A percentile compares a stretch with the other conserved stretches of the same genome.
These are phyloP conservation scores for Xylaria sp. DNA, from an alignment of 2,329 filamentous ascomycete species.

Conservation along the genomic window DNA sequence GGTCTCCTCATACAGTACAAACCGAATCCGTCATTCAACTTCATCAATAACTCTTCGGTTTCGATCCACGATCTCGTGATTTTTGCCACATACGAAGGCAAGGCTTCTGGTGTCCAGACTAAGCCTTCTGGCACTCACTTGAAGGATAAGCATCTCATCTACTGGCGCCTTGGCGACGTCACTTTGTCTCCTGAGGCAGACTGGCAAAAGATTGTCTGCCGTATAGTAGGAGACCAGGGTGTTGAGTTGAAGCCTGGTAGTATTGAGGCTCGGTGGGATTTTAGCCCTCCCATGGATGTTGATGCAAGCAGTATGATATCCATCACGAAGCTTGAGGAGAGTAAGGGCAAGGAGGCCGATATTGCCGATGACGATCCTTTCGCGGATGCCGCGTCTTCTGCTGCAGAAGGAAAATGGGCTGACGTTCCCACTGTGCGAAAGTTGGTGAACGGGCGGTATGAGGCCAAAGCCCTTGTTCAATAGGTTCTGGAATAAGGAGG, in stretches of 20 bases:
- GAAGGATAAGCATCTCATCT: conserved; percentile 69
- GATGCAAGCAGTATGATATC: conserved; percentile 44
- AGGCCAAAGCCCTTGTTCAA: conserved; percentile 39
- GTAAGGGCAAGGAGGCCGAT: conserved; percentile 47
- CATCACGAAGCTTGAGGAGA: conserved; percentile 50
- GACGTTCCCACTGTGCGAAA: conserved; percentile 62
- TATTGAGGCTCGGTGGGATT: conserved; percentile 80
- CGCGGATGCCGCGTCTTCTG: conserved; percentile 49
- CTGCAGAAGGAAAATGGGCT: conserved; percentile 50
- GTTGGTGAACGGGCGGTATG: conserved; percentile 71
- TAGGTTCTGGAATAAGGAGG: conserved; percentile 10
- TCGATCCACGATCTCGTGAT: conserved; percentile 70
- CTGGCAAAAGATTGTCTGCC: conserved; percentile 73
- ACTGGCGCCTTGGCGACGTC: conserved; percentile 76
- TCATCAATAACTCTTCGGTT: conserved; percentile 41
- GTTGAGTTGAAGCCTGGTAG: conserved; percentile 66
- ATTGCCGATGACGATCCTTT: conserved; percentile 59
- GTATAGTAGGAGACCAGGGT: conserved; percentile 68
- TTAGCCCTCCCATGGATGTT: conserved; percentile 32
- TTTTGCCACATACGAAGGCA: conserved; percentile 64
- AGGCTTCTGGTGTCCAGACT: conserved; percentile 63
- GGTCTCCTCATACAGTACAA: conserved; percentile 80
- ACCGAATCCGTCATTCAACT: conserved; percentile 64
- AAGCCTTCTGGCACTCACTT: conserved; percentile 76
- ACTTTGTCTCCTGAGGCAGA: conserved; percentile 57